Evolutionary conservation across 2,329 filamentous ascomycete genomes (phyloP), one percentile per base, ranked within the genome.

Genomic region (Aspergillus sp.): DNA sequence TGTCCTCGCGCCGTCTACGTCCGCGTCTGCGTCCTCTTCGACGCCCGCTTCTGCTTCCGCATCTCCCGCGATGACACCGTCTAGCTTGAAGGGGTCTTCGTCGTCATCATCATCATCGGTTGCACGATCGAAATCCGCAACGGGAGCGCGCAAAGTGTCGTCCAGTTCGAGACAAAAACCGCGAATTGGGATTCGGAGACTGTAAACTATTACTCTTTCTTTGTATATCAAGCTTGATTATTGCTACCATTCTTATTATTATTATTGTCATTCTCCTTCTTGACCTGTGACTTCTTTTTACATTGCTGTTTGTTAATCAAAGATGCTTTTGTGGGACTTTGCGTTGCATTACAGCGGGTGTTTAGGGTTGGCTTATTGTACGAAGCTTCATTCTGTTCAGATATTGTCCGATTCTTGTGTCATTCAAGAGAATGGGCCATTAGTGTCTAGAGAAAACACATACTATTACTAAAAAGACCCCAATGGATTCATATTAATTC

Each of bases 161-260:
- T n/a, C n/a, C n/a, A n/a, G n/a, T n/a, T n/a, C n/a, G n/a, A n/a
- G n/a, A n/a, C n/a, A n/a, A n/a, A 68, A 68, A 48, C 59, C 66
- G 1, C 59, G 66, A 9, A 59, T 64, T 42, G 66, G 66, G 0
- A 54, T 68, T 29, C 62, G 65, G 33, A 57, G 66, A 41, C 52
- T 68, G 33, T 68, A 48, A 59, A n/a, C 32, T 47, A 27, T 39
- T 28, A 4, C 9, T 39, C 5, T 28, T 8, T 27, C 12, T 9
- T 19, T 39, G 9, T 39, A n/a, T n/a, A n/a, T n/a, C n/a, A n/a
- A n/a, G n/a, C n/a, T 39, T 12, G n/a, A 28, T 28, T 26, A 39
- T 39, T 9, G 19, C 4, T 28, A 39, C 4, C 27, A 4, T 19
- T 19, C 19, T 39, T 39, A 8, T 8, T 39, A 4, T 39, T 26